Evolutionary conservation across 768 basidiomycete genomes (phyloP), one percentile per base, ranked within the genome.

Genomic region (Tricholoma hemisulphureum): DNA sequence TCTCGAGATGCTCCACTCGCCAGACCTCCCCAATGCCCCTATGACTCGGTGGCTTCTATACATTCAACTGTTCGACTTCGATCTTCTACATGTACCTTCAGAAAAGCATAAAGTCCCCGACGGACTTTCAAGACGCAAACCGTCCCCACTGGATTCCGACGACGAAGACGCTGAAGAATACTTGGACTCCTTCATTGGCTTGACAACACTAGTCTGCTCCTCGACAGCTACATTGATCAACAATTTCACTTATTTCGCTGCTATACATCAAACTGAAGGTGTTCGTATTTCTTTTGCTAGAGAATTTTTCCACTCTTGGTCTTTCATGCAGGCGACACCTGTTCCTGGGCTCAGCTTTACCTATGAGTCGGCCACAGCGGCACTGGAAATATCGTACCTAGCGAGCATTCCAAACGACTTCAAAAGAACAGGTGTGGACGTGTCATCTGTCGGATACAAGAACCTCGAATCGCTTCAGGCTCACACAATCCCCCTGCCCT

Each of bases 31-130:
- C 0, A 75, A 73, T 50, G 70, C 72, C 0, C 66, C 73, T 0
- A 68, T 78, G 51, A 72, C 74, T 23, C 55, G 71, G 9, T 79
- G 77, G 77, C 69, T 79, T 2, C 32, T 61, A 2, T 73, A 66
- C 35, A 72, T 78, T 13, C 56, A 64, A 0, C 49, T 75, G 0
- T 79, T 77, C 55, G 60, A 75, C 46, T 78, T 79, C 51, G 60
- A 63, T 18, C 58, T 77, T 1, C 43, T 65, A 2, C 75, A 79
- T 55, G 68, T 78, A 0, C 75, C 73, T 0, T 72, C 69, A 0
- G 58, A 66, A 0, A 52, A 57, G 16, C 70, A 73, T 55, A 46
- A 48, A 32, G 75, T 63, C 1, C 69, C 72, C 2, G 79, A 79
- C 59, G 75, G 65, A 0, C 53, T 80, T 3, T 79, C 77, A 1